Evolutionary conservation across 208 protist species (phyloP).

Genomic region (Leishmania martiniquensis): DNA sequence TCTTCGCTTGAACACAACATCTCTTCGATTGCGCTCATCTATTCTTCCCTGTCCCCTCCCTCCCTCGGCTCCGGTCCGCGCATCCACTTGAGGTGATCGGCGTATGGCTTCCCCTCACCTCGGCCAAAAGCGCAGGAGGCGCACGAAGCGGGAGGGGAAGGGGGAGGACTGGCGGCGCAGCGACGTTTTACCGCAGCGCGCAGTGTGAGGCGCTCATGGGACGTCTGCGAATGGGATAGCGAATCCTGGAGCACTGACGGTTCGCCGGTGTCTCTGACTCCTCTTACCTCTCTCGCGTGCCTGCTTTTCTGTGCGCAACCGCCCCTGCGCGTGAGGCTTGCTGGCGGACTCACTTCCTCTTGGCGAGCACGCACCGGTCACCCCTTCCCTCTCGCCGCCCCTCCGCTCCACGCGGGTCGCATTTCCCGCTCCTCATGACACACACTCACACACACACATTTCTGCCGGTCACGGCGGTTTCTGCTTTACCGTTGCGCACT

Average conservation of each 20-base stretch:
- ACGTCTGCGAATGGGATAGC: neutral
- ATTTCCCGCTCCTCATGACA: conserved; percentile 8
- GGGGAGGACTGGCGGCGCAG: neutral
- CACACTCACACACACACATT: neutral
- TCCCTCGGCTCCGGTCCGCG: no score
- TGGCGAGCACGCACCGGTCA: neutral
- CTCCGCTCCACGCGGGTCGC: conserved; percentile 10
- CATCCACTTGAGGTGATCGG: no score
- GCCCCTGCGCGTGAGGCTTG: neutral
- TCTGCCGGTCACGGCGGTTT: neutral
- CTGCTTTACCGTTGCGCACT: neutral
- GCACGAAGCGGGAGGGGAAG: neutral
- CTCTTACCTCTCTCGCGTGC: neutral
- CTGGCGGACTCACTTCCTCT: neutral
- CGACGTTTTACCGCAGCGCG: neutral
- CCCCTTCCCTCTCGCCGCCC: neutral
- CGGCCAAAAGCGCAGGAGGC: no score
- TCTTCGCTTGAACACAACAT: no score
- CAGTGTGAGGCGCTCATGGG: neutral
- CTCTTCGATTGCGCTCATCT: no score
- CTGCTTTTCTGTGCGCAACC: neutral
- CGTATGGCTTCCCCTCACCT: no score
- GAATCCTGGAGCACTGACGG: neutral
- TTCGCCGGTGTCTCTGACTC: neutral
- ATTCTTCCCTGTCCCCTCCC: no score